phyloP scores from a whole-genome alignment of 225 moss, liverwort and hornwort genomes.

The Pleurozium schreberi region DNA sequence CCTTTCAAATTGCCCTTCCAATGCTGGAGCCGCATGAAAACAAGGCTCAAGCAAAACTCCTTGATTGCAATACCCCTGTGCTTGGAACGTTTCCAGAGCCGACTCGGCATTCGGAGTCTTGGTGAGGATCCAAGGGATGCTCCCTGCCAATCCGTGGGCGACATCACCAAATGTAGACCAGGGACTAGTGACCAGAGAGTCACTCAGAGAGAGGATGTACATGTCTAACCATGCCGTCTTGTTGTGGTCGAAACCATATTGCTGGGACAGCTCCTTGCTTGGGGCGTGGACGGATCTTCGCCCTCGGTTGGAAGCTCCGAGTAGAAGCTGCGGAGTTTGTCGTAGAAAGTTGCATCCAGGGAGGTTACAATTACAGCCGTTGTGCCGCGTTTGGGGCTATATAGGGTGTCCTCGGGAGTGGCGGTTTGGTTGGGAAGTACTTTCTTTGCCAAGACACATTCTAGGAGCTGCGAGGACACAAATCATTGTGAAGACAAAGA shows the following conservation, averaged over 20 bases:
- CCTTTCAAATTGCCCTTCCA: too few relatives aligned
- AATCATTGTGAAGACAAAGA: background rate
- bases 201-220: conserved; percentile 60
- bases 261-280: conserved; percentile 55
- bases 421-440: conserved; percentile 36
- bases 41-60: conserved; percentile 72
- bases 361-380: conserved; percentile 48
- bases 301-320: conserved; percentile 21
- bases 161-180: conserved; percentile 90
- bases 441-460: conserved; percentile 31
- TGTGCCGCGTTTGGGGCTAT: conserved; percentile 12
- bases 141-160: conserved; percentile 61
- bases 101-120: conserved; percentile 9
- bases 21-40: conserved; percentile 46
- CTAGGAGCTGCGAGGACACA: conserved; percentile 18
- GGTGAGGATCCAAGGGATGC: conserved; percentile 52
- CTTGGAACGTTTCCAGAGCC: conserved; percentile 20
- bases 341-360: conserved; percentile 37
- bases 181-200: conserved; percentile 57
- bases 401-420: background rate
- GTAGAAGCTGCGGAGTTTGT: conserved; percentile 45
- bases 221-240: conserved; percentile 72
- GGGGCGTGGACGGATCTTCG: conserved; percentile 44
- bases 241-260: conserved; percentile 53
- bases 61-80: conserved; percentile 40